Conservation (phyloP, 2,329 filamentous ascomycete species). For the Hypomyces perniciosus region DNA sequence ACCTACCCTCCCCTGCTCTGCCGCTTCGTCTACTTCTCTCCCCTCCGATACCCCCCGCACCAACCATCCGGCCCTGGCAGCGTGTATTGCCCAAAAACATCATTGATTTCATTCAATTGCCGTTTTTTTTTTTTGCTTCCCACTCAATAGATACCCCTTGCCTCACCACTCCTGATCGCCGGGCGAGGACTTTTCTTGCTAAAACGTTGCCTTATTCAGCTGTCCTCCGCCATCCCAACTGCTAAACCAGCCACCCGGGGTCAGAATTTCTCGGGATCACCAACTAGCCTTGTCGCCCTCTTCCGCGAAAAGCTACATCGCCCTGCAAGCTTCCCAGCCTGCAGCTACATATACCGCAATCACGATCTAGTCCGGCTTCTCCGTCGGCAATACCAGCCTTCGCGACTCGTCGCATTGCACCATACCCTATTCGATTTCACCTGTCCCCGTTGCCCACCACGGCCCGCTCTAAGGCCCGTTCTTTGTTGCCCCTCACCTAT, state of each 20-base stretch:
- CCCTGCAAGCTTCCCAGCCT: slow-evolving; percentile 1
- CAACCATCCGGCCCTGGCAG: slow-evolving; percentile 10
- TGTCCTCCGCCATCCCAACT: slow-evolving; percentile 2
- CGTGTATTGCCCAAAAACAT: slow-evolving; percentile 9
- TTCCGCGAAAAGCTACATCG: neutral
- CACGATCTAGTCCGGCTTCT: slow-evolving; percentile 2
- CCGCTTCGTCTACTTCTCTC: slow-evolving; percentile 7
- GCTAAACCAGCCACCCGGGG: neutral
- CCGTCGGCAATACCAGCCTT: slow-evolving; percentile 1
- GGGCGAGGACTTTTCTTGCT: slow-evolving; percentile 4
- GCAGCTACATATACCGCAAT: slow-evolving; percentile 5
- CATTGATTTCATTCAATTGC: neutral
- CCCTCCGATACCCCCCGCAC: slow-evolving; percentile 13
- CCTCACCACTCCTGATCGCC: neutral
- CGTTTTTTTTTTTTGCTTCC: slow-evolving; percentile 3
- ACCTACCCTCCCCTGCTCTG: slow-evolving; percentile 9
- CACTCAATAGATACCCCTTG: neutral
- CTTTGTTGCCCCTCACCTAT: slow-evolving; percentile 25
- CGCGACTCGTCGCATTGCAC: slow-evolving; percentile 8
- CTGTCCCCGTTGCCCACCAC: slow-evolving; percentile 30
- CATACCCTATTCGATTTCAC: slow-evolving; percentile 9
- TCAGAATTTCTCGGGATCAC: neutral
- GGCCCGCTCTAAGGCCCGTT: slow-evolving; percentile 25
- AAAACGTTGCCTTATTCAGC: slow-evolving; percentile 4
- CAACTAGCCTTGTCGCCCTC: neutral